These are phyloP conservation scores for Iberis pinnata DNA, from an alignment of 345 rosid species.

Conservation along the genomic window DNA sequence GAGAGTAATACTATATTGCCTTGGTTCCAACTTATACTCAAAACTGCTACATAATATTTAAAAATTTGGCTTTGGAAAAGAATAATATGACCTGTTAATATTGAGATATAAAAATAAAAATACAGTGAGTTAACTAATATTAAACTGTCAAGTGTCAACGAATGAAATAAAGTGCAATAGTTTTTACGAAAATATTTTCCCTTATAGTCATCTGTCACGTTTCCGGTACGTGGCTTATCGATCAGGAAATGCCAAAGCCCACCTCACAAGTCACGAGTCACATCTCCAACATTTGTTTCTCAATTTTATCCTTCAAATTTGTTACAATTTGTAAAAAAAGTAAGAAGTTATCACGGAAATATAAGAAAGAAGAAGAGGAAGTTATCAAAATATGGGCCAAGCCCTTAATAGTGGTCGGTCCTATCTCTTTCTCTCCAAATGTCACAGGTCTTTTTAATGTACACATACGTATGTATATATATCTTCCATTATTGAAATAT, in stretches of 20 bases:
- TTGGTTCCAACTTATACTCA: too few relatives aligned
- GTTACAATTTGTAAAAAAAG: not conserved
- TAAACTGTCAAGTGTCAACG: too few relatives aligned
- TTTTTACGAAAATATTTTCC: too few relatives aligned
- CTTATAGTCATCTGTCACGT: constrained; percentile 12
- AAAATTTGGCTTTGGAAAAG: too few relatives aligned
- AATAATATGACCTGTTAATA: too few relatives aligned
- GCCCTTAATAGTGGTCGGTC: constrained; percentile 27
- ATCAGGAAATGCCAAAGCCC: constrained; percentile 21
- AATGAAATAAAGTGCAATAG: too few relatives aligned
- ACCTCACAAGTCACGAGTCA: constrained; percentile 22
- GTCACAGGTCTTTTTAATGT: not conserved
- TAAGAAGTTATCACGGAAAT: not conserved
- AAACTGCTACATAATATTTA: too few relatives aligned
- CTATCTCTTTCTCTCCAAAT: constrained; percentile 6
- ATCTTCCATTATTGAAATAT: too few relatives aligned
- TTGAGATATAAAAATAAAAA: too few relatives aligned
- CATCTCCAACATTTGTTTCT: constrained; percentile 6
- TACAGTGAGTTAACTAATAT: too few relatives aligned
- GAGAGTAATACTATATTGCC: too few relatives aligned
- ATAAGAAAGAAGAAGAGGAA: not conserved
- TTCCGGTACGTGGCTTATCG: constrained; percentile 23
- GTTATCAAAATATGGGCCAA: constrained; percentile 27
- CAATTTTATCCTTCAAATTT: constrained; percentile 14
- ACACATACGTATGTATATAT: not conserved